These are phyloP conservation scores for Dissoconium aciculare DNA, from an alignment of 2,329 filamentous ascomycete species.

Conservation along the genomic window DNA sequence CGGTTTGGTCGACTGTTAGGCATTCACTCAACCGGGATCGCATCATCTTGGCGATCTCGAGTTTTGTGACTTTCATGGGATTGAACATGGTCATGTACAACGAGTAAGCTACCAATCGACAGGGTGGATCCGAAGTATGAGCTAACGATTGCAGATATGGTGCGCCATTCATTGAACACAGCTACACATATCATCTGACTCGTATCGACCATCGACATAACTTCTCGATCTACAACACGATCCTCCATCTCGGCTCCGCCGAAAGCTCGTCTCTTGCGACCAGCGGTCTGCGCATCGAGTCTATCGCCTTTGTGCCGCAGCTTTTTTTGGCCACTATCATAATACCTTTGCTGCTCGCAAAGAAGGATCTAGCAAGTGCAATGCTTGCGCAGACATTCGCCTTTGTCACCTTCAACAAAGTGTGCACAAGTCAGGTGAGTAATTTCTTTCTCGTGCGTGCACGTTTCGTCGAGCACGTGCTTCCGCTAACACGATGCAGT, in stretches of 20 bases:
- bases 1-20: constrained; percentile 5
- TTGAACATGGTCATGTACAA: constrained; percentile 70
- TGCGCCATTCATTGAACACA: constrained; percentile 68
- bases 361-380: constrained; percentile 62
- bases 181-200: constrained; percentile 81
- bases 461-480: too few relatives aligned
- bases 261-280: constrained; percentile 26
- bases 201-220: constrained; percentile 95
- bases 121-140: too few relatives aligned
- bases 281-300: constrained; percentile 46
- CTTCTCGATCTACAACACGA: constrained; percentile 89
- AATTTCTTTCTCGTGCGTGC: background rate
- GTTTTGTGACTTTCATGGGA: constrained; percentile 54
- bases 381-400: constrained; percentile 95
- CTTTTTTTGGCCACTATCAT: constrained; percentile 62
- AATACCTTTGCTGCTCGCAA: constrained; percentile 62
- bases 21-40: constrained; percentile 26
- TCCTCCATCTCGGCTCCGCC: constrained; percentile 75
- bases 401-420: constrained; percentile 97
- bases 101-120: constrained; percentile 40
- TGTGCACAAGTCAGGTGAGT: constrained; percentile 85
- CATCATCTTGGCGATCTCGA: constrained; percentile 45
- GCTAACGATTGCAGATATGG: constrained; percentile 46
- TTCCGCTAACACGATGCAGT: constrained; percentile 45
- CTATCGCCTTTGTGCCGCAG: constrained; percentile 78